Percentiles rank a stretch among this genome's conserved stretches.
These are phyloP conservation scores for Phytophthora quininea DNA, from an alignment of 352 stramenopile genomes.

Conservation along the genomic window DNA sequence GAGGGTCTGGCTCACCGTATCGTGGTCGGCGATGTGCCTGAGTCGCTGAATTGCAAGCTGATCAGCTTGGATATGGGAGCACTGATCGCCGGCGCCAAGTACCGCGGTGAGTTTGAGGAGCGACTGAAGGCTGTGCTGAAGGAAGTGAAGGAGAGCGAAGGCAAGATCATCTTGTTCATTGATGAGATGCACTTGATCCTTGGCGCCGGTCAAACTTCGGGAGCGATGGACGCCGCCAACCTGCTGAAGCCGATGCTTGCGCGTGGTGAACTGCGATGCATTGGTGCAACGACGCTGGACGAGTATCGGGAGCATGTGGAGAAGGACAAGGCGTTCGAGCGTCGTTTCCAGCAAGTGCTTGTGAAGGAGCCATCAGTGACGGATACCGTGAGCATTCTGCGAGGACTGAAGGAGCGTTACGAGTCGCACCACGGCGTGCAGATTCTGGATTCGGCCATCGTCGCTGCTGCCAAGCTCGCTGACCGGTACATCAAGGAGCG, in stretches of 20 bases:
- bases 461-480: conserved; percentile 94
- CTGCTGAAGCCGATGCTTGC: conserved; percentile 98
- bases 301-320: conserved; percentile 99
- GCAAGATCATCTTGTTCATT: conserved; percentile 98
- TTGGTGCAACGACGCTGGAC: conserved; percentile 97
- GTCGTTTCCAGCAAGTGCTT: conserved; percentile 97
- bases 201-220: conserved; percentile 91
- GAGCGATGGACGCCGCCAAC: conserved; percentile 98
- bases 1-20: conserved; percentile 98
- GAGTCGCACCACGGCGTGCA: conserved; percentile 97
- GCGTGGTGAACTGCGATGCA: conserved; percentile 95
- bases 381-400: conserved; percentile 96
- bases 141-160: conserved; percentile 92
- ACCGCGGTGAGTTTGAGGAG: conserved; percentile 99
- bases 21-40: conserved; percentile 95
- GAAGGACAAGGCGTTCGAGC: conserved; percentile 98
- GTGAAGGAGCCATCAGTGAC: conserved; percentile 95
- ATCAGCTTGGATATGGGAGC: conserved; percentile 96
- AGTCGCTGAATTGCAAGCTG: conserved; percentile 91
- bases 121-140: conserved; percentile 95
- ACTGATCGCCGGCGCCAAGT: conserved; percentile 97
- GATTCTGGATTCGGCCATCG: conserved; percentile 94
- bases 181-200: conserved; percentile 98
- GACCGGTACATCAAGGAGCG: conserved; percentile 93
- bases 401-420: conserved; percentile 96